Evolutionary conservation across 192 early-diverging fungal species (phyloP), one percentile per base, ranked within the genome.

Genomic region (Backusella morwellensis): DNA sequence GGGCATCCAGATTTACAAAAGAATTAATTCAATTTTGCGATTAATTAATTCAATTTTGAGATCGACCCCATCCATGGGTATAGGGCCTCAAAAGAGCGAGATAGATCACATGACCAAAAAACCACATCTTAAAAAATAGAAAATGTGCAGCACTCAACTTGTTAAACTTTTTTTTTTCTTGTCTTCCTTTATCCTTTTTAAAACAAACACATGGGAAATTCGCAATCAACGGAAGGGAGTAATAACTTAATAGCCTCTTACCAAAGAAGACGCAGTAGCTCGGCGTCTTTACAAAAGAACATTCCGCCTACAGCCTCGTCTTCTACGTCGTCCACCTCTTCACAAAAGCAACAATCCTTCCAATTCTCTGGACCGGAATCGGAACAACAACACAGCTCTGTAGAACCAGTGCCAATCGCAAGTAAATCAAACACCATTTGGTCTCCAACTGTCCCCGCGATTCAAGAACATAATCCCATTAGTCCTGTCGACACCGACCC

Each of bases 151-250:
- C n/a, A 23, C 54, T 9, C 54, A 56, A 12, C 47, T 21, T 23
- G 9, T 56, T 8, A 56, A n/a, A 56, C 8, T 56, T 56, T 56
- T 23, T 59, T 59, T 29, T 29, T 59, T 26, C 19, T 59, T 9
- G 12, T 56, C n/a, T 56, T 56, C n/a, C 23, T 59, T 26, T 59
- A 26, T 26, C 56, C 29, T 59, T 59, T 26, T 17, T 52, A 56
- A 26, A 26, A 4, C 12, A 59, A 59, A 21, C 17, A 63, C 15
- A 72, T 72, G 70, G 70, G 70, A 50, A 72, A 72, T 32, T 44
- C 70, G 19, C 41, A 72, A 47, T 72, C 70, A 50, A 50, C 70
- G 2, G 70, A 72, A 72, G 70, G 70, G 29, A 29, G 23, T 26
- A 72, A 32, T 72, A 44, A 47, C 23, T n/a, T 34, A 44, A 29